Evolutionary conservation across 2,329 filamentous ascomycete genomes (phyloP).

Genomic region (Peltaster fructicola): DNA sequence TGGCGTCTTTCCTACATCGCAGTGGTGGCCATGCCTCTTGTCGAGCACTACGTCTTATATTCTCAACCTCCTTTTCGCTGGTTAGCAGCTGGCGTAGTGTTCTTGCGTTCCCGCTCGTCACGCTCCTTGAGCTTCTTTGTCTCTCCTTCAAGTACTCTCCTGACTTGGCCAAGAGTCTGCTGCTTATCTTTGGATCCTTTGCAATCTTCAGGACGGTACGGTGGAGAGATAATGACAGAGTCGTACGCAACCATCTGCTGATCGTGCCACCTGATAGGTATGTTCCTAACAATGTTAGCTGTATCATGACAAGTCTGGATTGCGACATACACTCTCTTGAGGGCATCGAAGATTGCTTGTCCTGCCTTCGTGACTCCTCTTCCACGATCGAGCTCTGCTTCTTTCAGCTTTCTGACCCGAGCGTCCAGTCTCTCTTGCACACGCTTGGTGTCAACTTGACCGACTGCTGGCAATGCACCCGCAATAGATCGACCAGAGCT

Average conservation of each 20-base stretch:
- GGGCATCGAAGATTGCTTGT: slow-evolving; percentile 45
- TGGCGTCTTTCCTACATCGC: too few relatives aligned
- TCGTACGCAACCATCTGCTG: slow-evolving; percentile 43
- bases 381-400: slow-evolving; percentile 38
- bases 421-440: slow-evolving; percentile 37
- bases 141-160: slow-evolving; percentile 29
- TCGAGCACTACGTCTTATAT: too few relatives aligned
- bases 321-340: slow-evolving; percentile 35
- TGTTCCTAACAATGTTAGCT: slow-evolving; percentile 9
- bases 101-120: too few relatives aligned
- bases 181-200: slow-evolving; percentile 25
- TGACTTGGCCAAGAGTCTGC: slow-evolving; percentile 24
- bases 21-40: too few relatives aligned
- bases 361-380: slow-evolving; percentile 43
- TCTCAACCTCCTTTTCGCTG: neutral
- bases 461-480: slow-evolving; percentile 26
- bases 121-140: slow-evolving; percentile 23
- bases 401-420: slow-evolving; percentile 38
- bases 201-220: slow-evolving; percentile 41
- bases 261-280: slow-evolving; percentile 40
- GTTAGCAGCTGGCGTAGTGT: too few relatives aligned
- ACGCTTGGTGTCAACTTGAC: slow-evolving; percentile 36
- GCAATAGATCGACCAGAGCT: slow-evolving; percentile 26
- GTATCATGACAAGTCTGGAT: neutral
- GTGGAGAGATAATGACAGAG: slow-evolving; percentile 38